Base-by-base conservation (phyloP, 306 rosid genomes). In the Erythrophleum fordii region DNA sequence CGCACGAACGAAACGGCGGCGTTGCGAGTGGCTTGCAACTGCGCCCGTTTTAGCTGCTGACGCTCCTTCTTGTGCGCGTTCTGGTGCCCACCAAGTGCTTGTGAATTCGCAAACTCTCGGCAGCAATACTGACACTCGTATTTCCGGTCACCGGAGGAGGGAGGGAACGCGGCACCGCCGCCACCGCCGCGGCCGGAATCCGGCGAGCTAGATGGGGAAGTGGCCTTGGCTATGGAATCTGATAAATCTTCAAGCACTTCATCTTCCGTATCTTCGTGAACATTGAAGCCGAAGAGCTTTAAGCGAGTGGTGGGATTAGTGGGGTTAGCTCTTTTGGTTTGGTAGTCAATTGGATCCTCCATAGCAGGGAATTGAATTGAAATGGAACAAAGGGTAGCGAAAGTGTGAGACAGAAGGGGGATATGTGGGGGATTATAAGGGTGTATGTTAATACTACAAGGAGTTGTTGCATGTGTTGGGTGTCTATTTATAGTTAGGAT, bases 21-120 rank as follows among this genome's bases (percentile, higher is more conserved):
- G 94, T 88, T 91, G 23, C 98, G 60, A 5, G 86, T 80, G 44
- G 99, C 98, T 16, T 91, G 99, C 14, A 95, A 82, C 81, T 95
- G 99, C 1, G 98, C 98, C 0, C 98, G 90, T 68, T 95, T 95
- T 39, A 93, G 92, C 61, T 93, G 98, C 51, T 95, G 98, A 46
- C 99, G 83, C 86, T 95, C 99, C 77, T 95, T 95, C 86, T 93
- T 93, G 90, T 95, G 99, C 1, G 99, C 99, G 91, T 95, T 95
- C 37, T 95, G 99, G 83, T 95, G 99, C 9, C 99, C 99, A 0
- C 99, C 99, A 46, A 95, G 94, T 4, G 99, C 99, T 82, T 95
- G 99, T 28, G 99, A 95, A 72, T 95, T 95, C 16, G 97, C 98
- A 70, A 95, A 95, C 85, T 95, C 98, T 3, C 99, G 80, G 82